Conservation (phyloP, 352 stramenopile genomes). For the Phytophthora pluvialis region DNA sequence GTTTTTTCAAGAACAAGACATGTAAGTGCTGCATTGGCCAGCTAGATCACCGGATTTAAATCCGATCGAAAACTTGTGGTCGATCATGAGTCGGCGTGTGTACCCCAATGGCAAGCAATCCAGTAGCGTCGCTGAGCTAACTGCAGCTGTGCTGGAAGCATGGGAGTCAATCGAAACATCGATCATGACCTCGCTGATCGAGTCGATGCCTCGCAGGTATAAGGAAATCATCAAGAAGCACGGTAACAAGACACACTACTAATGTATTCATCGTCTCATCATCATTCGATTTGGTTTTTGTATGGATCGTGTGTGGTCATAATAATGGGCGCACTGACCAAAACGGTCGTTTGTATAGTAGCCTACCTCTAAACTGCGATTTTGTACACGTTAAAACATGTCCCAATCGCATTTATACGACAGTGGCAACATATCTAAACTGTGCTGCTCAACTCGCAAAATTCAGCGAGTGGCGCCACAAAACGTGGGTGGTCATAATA, state of each 20-base stretch:
- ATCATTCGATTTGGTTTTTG: no score
- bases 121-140: background rate
- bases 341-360: no score
- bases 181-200: background rate
- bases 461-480: no score
- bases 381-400: no score
- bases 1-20: conserved; percentile 11
- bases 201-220: background rate
- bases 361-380: no score
- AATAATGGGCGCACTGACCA: no score
- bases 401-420: no score
- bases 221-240: background rate
- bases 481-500: no score
- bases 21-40: conserved; percentile 15
- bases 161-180: background rate
- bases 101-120: conserved; percentile 21
- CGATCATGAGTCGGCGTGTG: conserved; percentile 10
- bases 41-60: conserved; percentile 28
- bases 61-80: conserved; percentile 31
- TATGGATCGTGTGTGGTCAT: no score
- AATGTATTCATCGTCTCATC: background rate
- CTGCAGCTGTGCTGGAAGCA: background rate
- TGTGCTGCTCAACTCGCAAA: no score
- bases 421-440: no score
- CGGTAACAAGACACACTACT: background rate